Evolutionary conservation across 495 filamentous ascomycete species (phyloP).

Genomic region (Bryoglossum gracile): DNA sequence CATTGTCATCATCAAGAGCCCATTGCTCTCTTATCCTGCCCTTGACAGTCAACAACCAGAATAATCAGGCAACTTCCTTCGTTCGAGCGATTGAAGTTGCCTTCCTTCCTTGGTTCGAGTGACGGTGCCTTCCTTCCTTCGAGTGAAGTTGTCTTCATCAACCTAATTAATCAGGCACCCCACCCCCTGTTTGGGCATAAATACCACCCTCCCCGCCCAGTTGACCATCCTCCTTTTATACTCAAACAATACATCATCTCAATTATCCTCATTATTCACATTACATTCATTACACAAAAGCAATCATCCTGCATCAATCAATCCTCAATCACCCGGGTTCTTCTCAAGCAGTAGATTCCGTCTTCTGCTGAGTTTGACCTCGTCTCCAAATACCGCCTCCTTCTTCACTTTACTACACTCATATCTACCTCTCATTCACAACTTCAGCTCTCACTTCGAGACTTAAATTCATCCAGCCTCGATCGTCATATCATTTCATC

Average conservation of each 20-base stretch:
- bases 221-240: not conserved
- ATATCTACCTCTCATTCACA: not conserved
- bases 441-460: constrained; percentile 14
- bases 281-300: not conserved
- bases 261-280: not conserved
- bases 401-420: no score
- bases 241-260: not conserved
- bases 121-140: no score
- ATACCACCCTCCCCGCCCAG: not conserved
- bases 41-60: no score
- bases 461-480: constrained; percentile 8
- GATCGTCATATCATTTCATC: no score
- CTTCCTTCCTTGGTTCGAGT: no score
- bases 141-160: no score
- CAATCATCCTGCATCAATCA: not conserved
- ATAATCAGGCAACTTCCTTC: no score
- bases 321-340: not conserved
- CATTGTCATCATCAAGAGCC: no score
- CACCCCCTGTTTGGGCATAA: not conserved
- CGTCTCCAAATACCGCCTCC: no score
- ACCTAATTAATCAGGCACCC: no score
- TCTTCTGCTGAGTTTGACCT: constrained; percentile 10
- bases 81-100: no score
- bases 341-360: constrained; percentile 11
- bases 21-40: no score